Conservation (phyloP, 2,329 filamentous ascomycete species). For the Myriosclerotinia duriaeana region DNA sequence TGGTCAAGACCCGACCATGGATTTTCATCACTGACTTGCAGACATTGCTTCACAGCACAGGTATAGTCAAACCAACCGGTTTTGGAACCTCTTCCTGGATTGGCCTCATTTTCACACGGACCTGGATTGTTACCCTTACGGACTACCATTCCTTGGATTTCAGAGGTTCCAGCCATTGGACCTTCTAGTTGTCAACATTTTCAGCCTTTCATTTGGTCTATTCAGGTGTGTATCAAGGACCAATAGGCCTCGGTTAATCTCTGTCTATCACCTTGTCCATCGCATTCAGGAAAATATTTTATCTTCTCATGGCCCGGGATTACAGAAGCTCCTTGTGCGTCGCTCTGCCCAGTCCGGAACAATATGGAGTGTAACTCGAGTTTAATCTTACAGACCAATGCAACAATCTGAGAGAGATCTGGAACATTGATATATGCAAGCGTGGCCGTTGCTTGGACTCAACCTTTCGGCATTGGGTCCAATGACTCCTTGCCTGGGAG, state of each 20-base stretch:
- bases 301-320: not conserved
- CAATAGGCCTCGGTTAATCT: not conserved
- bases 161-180: constrained; percentile 8
- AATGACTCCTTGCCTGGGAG: not conserved
- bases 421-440: not conserved
- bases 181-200: not conserved
- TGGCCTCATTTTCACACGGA: constrained; percentile 15
- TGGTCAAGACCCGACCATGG: constrained; percentile 25
- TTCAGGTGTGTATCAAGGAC: constrained; percentile 22
- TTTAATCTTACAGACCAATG: not conserved
- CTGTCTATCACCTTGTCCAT: not conserved
- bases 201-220: not conserved
- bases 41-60: constrained; percentile 19
- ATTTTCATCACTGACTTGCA: constrained; percentile 21
- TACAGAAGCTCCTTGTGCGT: not conserved
- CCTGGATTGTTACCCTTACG: constrained; percentile 15
- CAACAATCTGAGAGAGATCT: not conserved
- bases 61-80: constrained; percentile 23
- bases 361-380: not conserved
- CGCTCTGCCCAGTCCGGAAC: not conserved
- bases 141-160: constrained; percentile 11
- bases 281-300: not conserved
- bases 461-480: not conserved
- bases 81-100: constrained; percentile 17
- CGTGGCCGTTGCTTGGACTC: not conserved